phyloP scores from a whole-genome alignment of 306 rosid species.

The Glycine soja region DNA sequence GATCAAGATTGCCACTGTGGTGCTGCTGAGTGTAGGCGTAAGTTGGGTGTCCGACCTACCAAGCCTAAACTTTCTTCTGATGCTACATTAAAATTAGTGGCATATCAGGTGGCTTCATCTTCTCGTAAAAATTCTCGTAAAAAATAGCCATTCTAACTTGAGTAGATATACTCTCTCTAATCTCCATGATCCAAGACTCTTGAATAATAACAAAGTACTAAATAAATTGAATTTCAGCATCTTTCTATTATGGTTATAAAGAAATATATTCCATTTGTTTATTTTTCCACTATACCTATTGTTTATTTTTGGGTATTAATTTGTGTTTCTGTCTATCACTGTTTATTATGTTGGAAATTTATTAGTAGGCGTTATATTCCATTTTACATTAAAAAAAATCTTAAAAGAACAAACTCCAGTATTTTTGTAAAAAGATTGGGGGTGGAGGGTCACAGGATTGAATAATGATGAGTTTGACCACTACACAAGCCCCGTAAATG shows the following conservation, averaged over 20 bases:
- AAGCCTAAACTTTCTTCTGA: conserved; percentile 86
- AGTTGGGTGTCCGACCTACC: conserved; percentile 84
- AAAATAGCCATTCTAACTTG: conserved; percentile 60
- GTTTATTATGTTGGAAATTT: too few relatives aligned
- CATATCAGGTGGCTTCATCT: conserved; percentile 80
- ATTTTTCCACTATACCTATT: too few relatives aligned
- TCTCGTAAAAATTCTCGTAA: conserved; percentile 59
- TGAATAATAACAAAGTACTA: conserved; percentile 11
- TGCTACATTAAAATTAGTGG: conserved; percentile 86
- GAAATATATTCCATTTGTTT: too few relatives aligned
- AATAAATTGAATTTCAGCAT: too few relatives aligned
- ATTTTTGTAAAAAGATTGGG: background rate
- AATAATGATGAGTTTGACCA: background rate
- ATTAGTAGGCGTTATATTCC: background rate
- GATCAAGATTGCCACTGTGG: conserved; percentile 99
- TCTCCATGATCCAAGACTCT: conserved; percentile 3
- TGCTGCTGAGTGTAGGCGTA: conserved; percentile 79
- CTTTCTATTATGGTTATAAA: too few relatives aligned
- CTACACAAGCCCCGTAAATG: too few relatives aligned
- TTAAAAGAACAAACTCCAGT: background rate
- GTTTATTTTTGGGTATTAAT: too few relatives aligned
- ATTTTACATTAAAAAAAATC: background rate
- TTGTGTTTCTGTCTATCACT: too few relatives aligned
- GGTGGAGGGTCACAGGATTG: background rate
- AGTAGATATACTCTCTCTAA: conserved; percentile 45